Base-by-base conservation (phyloP, 2,329 filamentous ascomycete species). In the Chaetomium olivaceum region DNA sequence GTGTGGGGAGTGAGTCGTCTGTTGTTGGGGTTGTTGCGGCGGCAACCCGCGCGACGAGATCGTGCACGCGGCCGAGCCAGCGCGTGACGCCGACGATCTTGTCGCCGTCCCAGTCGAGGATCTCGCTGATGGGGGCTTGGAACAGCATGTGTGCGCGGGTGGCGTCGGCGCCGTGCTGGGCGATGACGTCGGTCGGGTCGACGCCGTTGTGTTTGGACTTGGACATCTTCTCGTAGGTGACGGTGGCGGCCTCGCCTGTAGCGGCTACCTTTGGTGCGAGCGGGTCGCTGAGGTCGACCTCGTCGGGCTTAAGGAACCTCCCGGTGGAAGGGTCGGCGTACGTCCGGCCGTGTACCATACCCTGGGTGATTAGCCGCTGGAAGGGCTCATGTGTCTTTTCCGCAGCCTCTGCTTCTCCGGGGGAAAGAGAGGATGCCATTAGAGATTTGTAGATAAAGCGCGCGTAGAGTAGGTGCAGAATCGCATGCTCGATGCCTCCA, bases 161-260 rank as follows among this genome's bases (percentile, higher is more conserved):
- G 6, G 91, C 89, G 76, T 97, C 93, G 1, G 92, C 91, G 25
- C 93, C 93, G 71, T 95, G 89, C 70, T 86, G 87, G 8, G 82
- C 79, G 64, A 95, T 91, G 69, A 90, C 91, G 0, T 80, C 81
- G 0, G 86, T 87, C 0, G 93, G 93, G 74, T 96, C 92, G 7
- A 96, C 91, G 29, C 93, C 93, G 74, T 97, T 97, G 79, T 95
- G 84, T 77, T 97, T 97, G 73, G 91, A 96, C 79, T 97, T 97
- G 48, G 91, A 95, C 93, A 97, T 97, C 75, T 97, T 97, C 76
- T 96, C 92, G 71, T 85, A 96, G 1, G 86, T 88, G 21, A 92
- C 77, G 31, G 80, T 84, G 1, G 90, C 87, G 0, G 74, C 72
- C 57, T 84, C 78, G 3, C 87, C 86, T 0, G 87, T 90, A 0